A percentile compares a stretch with the other conserved stretches of the same genome.
phyloP scores from a whole-genome alignment of 2,329 filamentous ascomycete genomes.

The Reticulascus tulasneorum region DNA sequence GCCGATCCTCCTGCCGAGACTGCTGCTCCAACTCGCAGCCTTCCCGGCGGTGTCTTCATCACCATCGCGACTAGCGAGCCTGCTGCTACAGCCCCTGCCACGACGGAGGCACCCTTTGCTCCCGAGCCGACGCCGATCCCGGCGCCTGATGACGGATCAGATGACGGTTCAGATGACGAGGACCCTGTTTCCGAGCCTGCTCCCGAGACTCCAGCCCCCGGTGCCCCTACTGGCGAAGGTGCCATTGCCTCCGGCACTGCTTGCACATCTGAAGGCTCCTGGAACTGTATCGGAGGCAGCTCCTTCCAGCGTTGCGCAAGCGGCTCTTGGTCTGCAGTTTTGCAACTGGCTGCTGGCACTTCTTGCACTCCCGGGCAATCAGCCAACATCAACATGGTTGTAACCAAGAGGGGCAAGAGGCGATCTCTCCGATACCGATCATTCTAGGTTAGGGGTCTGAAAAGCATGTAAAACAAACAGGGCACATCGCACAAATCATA shows the following conservation, averaged over 20 bases:
- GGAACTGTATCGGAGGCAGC: conserved; percentile 49
- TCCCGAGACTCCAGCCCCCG: conserved; percentile 12
- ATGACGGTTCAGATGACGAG: background rate
- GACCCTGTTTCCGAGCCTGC: conserved; percentile 16
- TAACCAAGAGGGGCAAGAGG: conserved; percentile 19
- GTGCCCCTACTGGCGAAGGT: conserved; percentile 18
- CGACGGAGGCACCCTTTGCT: conserved; percentile 11
- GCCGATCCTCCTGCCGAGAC: conserved; percentile 1
- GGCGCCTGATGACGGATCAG: conserved; percentile 2
- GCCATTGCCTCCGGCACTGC: conserved; percentile 36
- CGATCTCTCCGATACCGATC: conserved; percentile 20
- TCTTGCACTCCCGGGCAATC: conserved; percentile 39
- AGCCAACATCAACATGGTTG: conserved; percentile 31
- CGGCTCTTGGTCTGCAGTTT: conserved; percentile 43
- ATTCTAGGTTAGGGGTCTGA: conserved; percentile 3
- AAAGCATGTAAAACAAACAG: conserved; percentile 1
- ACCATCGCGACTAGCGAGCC: conserved; percentile 20
- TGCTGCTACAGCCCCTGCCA: conserved; percentile 15
- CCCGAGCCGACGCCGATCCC: conserved; percentile 4
- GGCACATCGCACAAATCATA: no score
- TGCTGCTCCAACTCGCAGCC: no score
- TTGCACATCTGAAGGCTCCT: conserved; percentile 45
- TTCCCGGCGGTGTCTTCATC: conserved; percentile 38
- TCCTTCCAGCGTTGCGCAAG: conserved; percentile 53
- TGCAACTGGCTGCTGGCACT: conserved; percentile 41